These are phyloP conservation scores for Dorcoceras hygrometricum DNA, from an alignment of 257 asterid species.

Conservation along the genomic window DNA sequence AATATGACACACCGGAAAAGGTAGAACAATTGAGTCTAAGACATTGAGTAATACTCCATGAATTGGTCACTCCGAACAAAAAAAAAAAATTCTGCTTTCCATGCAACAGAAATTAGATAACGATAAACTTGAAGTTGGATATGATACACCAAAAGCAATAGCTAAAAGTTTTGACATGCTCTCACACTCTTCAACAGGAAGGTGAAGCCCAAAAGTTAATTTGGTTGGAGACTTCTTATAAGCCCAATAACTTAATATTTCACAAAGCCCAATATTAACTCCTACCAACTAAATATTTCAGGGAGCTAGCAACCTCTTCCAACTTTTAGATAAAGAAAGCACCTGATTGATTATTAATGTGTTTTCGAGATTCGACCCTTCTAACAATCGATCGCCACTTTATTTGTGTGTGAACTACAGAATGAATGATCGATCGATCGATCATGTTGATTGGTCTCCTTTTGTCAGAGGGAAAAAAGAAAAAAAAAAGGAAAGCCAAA, in stretches of 20 bases:
- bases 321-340: neutral
- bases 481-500: neutral
- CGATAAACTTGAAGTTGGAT: too few relatives aligned
- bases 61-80: conserved; percentile 3
- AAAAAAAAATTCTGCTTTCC: conserved; percentile 17
- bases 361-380: neutral
- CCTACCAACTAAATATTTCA: too few relatives aligned
- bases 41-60: conserved; percentile 10
- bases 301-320: too few relatives aligned
- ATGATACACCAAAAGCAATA: too few relatives aligned
- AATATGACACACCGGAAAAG: neutral
- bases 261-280: too few relatives aligned
- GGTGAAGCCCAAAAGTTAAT: too few relatives aligned
- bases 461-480: neutral
- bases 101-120: too few relatives aligned
- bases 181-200: too few relatives aligned
- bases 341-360: neutral
- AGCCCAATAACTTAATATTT: too few relatives aligned
- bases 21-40: conserved; percentile 17
- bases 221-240: too few relatives aligned
- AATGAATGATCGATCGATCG: too few relatives aligned
- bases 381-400: neutral
- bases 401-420: neutral
- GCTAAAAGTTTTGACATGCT: too few relatives aligned
- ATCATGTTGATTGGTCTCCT: neutral